These are phyloP conservation scores for Penicillium capsulatum DNA, from an alignment of 2,329 filamentous ascomycete genomes.

Conservation along the genomic window DNA sequence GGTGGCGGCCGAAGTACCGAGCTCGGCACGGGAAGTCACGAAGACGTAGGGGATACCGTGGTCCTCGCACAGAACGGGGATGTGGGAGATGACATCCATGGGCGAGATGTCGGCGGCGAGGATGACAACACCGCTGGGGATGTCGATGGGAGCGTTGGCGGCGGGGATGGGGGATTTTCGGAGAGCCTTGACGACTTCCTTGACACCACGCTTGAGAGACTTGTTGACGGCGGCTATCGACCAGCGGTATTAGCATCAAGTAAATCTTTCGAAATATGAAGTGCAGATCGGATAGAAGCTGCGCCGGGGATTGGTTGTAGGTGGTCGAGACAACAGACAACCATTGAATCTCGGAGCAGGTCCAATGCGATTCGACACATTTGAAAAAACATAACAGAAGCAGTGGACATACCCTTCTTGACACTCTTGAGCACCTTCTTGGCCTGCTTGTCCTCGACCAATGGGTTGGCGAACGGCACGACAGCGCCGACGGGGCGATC, in stretches of 20 bases:
- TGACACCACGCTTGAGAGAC: slow-evolving; percentile 94
- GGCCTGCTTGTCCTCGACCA: slow-evolving; percentile 49
- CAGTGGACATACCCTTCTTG: slow-evolving; percentile 45
- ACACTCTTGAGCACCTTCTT: slow-evolving; percentile 52
- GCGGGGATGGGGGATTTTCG: slow-evolving; percentile 77
- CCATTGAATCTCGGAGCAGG: no score
- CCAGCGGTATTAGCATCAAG: slow-evolving; percentile 17
- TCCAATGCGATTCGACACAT: no score
- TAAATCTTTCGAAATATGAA: not conserved
- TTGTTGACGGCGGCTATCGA: slow-evolving; percentile 82
- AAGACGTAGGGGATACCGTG: slow-evolving; percentile 97
- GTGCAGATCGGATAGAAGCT: not conserved
- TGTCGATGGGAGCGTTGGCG: slow-evolving; percentile 57
- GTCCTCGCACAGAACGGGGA: slow-evolving; percentile 96
- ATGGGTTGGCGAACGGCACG: slow-evolving; percentile 49
- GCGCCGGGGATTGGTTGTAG: no score
- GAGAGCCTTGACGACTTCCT: slow-evolving; percentile 97
- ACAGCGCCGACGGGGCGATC: slow-evolving; percentile 44
- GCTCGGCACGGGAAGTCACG: slow-evolving; percentile 84
- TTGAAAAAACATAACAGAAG: not conserved
- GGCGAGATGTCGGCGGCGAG: slow-evolving; percentile 97
- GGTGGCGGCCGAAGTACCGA: slow-evolving; percentile 87
- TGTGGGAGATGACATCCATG: slow-evolving; percentile 97
- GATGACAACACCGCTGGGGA: slow-evolving; percentile 72
- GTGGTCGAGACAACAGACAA: no score